Conservation (phyloP, 257 asterid species). For the Solanum corneliomulleri region DNA sequence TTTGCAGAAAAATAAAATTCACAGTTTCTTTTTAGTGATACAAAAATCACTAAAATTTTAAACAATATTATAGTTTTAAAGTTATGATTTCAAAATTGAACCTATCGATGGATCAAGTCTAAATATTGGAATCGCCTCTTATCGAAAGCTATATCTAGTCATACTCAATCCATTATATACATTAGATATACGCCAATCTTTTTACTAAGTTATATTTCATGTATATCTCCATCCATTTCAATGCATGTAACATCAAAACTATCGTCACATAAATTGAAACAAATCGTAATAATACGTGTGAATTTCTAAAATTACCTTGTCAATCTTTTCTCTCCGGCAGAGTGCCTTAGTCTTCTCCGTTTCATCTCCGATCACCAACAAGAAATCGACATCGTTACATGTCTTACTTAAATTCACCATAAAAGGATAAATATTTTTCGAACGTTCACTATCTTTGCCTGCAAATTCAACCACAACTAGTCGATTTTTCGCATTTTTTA, state of each 20-base stretch:
- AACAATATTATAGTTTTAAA: neutral
- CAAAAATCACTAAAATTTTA: neutral
- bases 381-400: slow-evolving; percentile 78
- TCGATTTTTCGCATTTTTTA: slow-evolving; percentile 46
- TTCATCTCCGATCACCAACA: slow-evolving; percentile 86
- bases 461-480: slow-evolving; percentile 90
- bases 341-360: slow-evolving; percentile 54
- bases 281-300: accelerated
- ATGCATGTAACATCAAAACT: neutral
- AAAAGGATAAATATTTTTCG: slow-evolving; percentile 69
- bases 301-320: neutral
- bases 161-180: neutral
- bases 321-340: slow-evolving; percentile 63
- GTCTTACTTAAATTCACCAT: slow-evolving; percentile 82
- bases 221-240: neutral
- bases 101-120: neutral
- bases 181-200: neutral
- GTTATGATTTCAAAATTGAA: neutral
- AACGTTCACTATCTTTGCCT: slow-evolving; percentile 29
- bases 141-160: neutral
- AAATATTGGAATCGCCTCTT: neutral
- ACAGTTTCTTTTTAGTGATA: no score
- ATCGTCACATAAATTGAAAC: neutral
- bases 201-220: neutral
- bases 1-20: no score